phyloP scores from a whole-genome alignment of 164 flowering plant species.

The Akebia trifoliata region DNA sequence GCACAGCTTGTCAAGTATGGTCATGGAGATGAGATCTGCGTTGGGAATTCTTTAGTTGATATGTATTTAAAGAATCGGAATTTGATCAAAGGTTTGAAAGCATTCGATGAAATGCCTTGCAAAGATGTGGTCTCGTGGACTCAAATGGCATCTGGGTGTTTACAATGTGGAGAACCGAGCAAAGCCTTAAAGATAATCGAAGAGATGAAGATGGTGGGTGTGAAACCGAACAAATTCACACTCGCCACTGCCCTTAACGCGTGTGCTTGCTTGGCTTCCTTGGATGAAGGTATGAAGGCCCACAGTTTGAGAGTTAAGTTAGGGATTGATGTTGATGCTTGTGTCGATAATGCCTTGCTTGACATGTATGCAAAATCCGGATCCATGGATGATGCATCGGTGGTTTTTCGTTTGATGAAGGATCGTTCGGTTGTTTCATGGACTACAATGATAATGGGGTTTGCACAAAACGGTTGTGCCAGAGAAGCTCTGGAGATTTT shows the following conservation, averaged over 20 bases:
- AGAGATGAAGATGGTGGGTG: conserved; percentile 54
- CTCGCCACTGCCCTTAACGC: conserved; percentile 68
- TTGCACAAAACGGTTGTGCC: conserved; percentile 56
- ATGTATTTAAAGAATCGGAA: conserved; percentile 61
- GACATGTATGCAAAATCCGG: conserved; percentile 91
- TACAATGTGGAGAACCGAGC: conserved; percentile 53
- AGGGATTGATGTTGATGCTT: conserved; percentile 47
- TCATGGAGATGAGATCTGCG: conserved; percentile 55
- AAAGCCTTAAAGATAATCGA: conserved; percentile 40
- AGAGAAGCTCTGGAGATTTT: conserved; percentile 50
- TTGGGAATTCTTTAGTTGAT: conserved; percentile 64
- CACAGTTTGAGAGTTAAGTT: conserved; percentile 67
- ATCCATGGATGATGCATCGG: conserved; percentile 47
- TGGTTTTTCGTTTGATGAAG: conserved; percentile 42
- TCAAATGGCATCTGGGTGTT: conserved; percentile 66
- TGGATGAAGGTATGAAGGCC: conserved; percentile 60
- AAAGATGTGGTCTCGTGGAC: conserved; percentile 72
- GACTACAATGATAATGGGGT: conserved; percentile 81
- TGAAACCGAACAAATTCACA: conserved; percentile 55
- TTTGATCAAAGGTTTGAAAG: conserved; percentile 44
- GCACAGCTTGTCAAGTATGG: conserved; percentile 61
- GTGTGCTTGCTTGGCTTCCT: conserved; percentile 54
- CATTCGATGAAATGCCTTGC: conserved; percentile 49
- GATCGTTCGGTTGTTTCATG: conserved; percentile 56
- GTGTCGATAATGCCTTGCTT: conserved; percentile 67